These are phyloP conservation scores for Hypoxylon sp. DNA, from an alignment of 2,329 filamentous ascomycete genomes.

Conservation along the genomic window DNA sequence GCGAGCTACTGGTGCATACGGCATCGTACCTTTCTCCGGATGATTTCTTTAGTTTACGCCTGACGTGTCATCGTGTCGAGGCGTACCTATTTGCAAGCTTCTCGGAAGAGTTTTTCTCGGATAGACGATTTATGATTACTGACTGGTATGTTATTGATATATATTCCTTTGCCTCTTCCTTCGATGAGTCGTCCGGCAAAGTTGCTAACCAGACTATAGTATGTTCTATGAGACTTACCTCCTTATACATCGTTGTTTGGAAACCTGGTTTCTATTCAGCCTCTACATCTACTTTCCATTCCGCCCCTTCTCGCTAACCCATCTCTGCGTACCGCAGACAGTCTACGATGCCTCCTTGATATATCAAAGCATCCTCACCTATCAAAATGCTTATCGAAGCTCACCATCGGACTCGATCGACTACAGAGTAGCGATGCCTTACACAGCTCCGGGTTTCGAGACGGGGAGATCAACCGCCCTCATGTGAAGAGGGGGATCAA, in stretches of 20 bases:
- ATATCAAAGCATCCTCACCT: conserved; percentile 34
- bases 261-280: not conserved
- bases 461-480: conserved; percentile 17
- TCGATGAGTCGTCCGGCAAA: not conserved
- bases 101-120: conserved; percentile 37
- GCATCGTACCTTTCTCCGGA: conserved; percentile 32
- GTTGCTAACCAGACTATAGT: conserved; percentile 16
- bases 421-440: conserved; percentile 33
- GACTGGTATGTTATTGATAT: conserved; percentile 32
- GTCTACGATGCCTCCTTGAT: conserved; percentile 33
- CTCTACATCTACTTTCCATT: not conserved
- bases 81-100: conserved; percentile 34
- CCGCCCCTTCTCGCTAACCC: not conserved
- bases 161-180: too few species aligned
- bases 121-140: conserved; percentile 39
- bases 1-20: conserved; percentile 36
- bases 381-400: conserved; percentile 28
- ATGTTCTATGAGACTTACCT: not conserved
- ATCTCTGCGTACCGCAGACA: conserved; percentile 17
- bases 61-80: conserved; percentile 35
- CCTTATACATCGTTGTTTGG: not conserved
- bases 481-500: conserved; percentile 27
- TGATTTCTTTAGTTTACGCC: conserved; percentile 36
- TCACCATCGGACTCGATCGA: conserved; percentile 40
- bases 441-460: conserved; percentile 6